A percentile compares a stretch with the other conserved stretches of the same genome.
Evolutionary conservation across 345 rosid species (phyloP).

Genomic region (Brassica rapa): DNA sequence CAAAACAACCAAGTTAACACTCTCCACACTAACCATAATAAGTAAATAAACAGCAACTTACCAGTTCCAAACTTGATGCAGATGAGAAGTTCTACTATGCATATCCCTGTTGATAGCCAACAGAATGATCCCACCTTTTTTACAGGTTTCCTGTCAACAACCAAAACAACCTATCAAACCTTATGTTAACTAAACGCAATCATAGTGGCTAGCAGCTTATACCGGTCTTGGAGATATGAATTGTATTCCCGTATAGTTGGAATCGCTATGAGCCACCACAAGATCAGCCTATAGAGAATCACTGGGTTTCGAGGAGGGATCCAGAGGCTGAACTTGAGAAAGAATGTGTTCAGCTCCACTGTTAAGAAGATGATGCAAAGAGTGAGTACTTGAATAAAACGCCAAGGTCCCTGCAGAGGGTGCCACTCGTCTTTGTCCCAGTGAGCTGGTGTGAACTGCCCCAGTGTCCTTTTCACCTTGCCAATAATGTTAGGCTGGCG

Average conservation of each 20-base stretch:
- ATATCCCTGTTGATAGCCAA: constrained; percentile 94
- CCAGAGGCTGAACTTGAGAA: constrained; percentile 97
- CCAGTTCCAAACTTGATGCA: constrained; percentile 99
- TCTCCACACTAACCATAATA: constrained; percentile 3
- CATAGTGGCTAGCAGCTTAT: constrained; percentile 28
- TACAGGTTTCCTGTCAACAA: constrained; percentile 59
- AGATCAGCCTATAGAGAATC: constrained; percentile 81
- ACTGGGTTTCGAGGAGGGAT: constrained; percentile 94
- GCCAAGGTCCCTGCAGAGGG: constrained; percentile 95
- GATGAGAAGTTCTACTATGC: constrained; percentile 93
- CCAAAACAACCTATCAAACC: constrained; percentile 22
- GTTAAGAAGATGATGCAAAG: constrained; percentile 86
- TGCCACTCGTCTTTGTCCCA: constrained; percentile 99
- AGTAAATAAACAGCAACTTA: constrained; percentile 35
- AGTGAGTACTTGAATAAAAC: constrained; percentile 92
- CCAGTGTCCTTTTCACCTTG: constrained; percentile 89
- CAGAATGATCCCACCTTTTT: constrained; percentile 97
- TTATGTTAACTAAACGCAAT: neutral
- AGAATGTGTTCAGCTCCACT: constrained; percentile 95
- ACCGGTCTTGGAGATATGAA: constrained; percentile 95
- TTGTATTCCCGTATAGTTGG: constrained; percentile 97
- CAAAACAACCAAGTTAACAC: constrained; percentile 14
- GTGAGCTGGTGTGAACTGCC: constrained; percentile 97
- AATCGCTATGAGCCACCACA: constrained; percentile 98
- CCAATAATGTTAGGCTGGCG: constrained; percentile 92